A percentile compares a stretch with the other conserved stretches of the same genome.
These are phyloP conservation scores for Fusarium haematococcum DNA, from an alignment of 2,329 filamentous ascomycete genomes.

Conservation along the genomic window DNA sequence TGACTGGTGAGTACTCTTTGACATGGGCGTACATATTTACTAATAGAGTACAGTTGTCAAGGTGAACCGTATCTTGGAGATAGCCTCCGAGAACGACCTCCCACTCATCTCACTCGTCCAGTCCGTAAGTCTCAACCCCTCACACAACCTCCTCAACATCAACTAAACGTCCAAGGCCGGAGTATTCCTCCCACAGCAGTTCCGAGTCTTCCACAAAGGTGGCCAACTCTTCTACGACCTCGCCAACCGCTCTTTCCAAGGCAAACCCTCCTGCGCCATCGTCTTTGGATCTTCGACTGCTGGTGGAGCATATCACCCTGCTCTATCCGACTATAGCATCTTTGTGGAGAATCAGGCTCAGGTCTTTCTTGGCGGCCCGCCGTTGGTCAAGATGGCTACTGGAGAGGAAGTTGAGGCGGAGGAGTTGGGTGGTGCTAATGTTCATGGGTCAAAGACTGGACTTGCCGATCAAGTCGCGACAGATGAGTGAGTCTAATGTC, in stretches of 20 bases:
- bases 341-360: not conserved
- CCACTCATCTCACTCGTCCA: slow-evolving; percentile 55
- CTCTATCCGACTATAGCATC: not conserved
- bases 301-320: not conserved
- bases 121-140: slow-evolving; percentile 35
- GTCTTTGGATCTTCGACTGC: slow-evolving; percentile 43
- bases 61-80: slow-evolving; percentile 44
- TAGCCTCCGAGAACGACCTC: slow-evolving; percentile 53
- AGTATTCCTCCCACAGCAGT: slow-evolving; percentile 53
- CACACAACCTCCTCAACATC: not conserved
- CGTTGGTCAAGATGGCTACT: not conserved
- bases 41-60: slow-evolving; percentile 44
- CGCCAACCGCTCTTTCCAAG: slow-evolving; percentile 51
- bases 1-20: slow-evolving; percentile 43
- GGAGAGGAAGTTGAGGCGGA: not conserved
- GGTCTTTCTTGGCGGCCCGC: not conserved
- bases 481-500: not conserved
- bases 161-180: not conserved
- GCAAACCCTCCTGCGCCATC: slow-evolving; percentile 55
- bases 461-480: not conserved
- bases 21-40: no score
- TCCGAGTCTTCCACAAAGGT: slow-evolving; percentile 55
- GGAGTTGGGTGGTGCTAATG: not conserved
- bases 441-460: not conserved
- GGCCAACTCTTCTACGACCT: slow-evolving; percentile 55